Evolutionary conservation across 495 filamentous ascomycete genomes (phyloP).

Genomic region (Hypoxylon perforatum): DNA sequence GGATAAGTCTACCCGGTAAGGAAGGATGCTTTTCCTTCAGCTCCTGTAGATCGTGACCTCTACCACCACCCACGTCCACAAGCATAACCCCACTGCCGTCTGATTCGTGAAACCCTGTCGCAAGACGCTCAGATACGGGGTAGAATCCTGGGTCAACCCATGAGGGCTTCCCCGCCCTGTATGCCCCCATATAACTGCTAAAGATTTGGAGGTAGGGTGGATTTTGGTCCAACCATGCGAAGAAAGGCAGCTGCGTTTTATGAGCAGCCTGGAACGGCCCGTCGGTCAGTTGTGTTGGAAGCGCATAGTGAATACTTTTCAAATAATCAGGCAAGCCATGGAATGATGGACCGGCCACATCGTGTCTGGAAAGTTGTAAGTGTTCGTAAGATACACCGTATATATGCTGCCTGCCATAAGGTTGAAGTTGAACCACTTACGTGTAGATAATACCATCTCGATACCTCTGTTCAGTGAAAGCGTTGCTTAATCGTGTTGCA

Average conservation of each 20-base stretch:
- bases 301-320: constrained; percentile 38
- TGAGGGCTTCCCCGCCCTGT: constrained; percentile 58
- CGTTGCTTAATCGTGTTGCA: constrained; percentile 55
- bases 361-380: constrained; percentile 4
- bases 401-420: too few relatives aligned
- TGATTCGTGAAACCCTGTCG: constrained; percentile 30
- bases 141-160: constrained; percentile 66
- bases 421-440: constrained; percentile 24
- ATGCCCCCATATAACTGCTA: constrained; percentile 64
- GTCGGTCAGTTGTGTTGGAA: constrained; percentile 41
- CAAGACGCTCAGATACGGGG: constrained; percentile 55
- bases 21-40: constrained; percentile 54
- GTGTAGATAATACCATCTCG: constrained; percentile 41
- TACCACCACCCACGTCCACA: constrained; percentile 66
- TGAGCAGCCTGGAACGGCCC: constrained; percentile 47
- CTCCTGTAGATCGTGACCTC: constrained; percentile 61
- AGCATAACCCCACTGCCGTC: constrained; percentile 49
- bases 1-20: constrained; percentile 54
- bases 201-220: constrained; percentile 50
- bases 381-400: too few relatives aligned
- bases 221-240: constrained; percentile 42
- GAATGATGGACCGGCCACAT: constrained; percentile 29
- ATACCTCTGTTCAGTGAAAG: constrained; percentile 49
- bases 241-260: constrained; percentile 43
- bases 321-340: constrained; percentile 34